Evolutionary conservation across 2,329 filamentous ascomycete genomes (phyloP).

Genomic region (Thielaviopsis ethacetica): DNA sequence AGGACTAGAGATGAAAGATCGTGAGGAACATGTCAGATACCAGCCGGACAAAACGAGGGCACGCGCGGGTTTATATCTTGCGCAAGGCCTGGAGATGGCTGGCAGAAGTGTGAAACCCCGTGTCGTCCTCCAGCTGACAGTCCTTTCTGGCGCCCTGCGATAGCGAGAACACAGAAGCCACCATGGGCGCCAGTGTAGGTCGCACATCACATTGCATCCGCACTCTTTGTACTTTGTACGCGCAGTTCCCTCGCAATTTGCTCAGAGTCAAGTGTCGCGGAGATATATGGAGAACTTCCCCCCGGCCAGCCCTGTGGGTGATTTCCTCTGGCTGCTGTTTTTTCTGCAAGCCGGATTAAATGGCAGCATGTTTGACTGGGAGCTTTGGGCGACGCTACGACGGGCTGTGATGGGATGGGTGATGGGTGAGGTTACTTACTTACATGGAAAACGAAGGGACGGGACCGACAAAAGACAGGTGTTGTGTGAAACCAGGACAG

Average conservation of each 20-base stretch:
- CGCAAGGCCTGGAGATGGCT: neutral
- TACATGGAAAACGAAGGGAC: neutral
- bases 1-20: too few relatives aligned
- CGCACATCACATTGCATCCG: neutral
- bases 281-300: neutral
- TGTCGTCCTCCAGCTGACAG: neutral
- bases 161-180: neutral
- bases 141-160: neutral
- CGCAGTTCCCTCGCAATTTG: neutral
- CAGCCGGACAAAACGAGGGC: too few relatives aligned
- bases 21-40: too few relatives aligned
- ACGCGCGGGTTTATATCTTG: neutral
- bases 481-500: neutral
- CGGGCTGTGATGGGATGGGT: neutral
- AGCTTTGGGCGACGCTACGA: neutral
- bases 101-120: neutral
- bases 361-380: neutral
- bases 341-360: neutral
- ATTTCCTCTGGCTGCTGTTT: too few relatives aligned
- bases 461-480: neutral
- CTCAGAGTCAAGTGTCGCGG: neutral
- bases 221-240: neutral
- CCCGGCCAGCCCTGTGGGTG: neutral
- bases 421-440: neutral
- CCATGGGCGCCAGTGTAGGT: neutral